Evolutionary conservation across 352 stramenopile genomes (phyloP), one percentile per base, ranked within the genome.

Genomic region (Halophytophthora polymorphica): DNA sequence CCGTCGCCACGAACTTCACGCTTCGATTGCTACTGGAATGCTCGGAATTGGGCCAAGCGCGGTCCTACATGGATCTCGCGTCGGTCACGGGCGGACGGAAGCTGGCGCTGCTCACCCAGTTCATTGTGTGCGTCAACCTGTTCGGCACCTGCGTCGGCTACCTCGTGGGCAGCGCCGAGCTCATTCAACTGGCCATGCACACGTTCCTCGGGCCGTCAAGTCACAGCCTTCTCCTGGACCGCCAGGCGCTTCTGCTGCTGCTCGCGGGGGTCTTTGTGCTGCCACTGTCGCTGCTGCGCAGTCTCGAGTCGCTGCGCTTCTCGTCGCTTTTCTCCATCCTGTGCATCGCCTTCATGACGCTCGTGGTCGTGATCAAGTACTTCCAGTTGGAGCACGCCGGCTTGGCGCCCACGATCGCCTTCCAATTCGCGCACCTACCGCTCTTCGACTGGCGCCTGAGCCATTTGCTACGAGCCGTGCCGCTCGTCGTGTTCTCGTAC

Each of bases 331-430:
- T 96, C 57, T 92, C 81, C 2, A 89, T 96, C 39, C 45, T 90
- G 8, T 96, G 83, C 57, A 92, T 91, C 46, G 69, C 83, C n/a
- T 96, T 93, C 62, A 91, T 96, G 76, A 71, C 82, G 41, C 45
- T 92, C 17, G 81, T 90, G n/a, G 87, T 96, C 44, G 73, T 94
- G 39, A 77, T 88, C 66, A 94, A 93, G 69, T 96, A 96, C 66
- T 92, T 91, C 58, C 74, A 92, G 63, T 96, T 93, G 50, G 79
- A 90, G 38, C 77, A 91, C 50, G 45, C 77, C 45, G 83, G 77
- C 0, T 57, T 79, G 22, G 78, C 81, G 0, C 78, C 64, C 6
- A 69, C 72, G 35, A 90, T 94, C 19, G 43, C 50, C 3, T 91
- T 86, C 58, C 83, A 94, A 60, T 64, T 90, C 14, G 61, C 78